Evolutionary conservation across 345 rosid genomes (phyloP).

Genomic region (Atalantia buxifolia): DNA sequence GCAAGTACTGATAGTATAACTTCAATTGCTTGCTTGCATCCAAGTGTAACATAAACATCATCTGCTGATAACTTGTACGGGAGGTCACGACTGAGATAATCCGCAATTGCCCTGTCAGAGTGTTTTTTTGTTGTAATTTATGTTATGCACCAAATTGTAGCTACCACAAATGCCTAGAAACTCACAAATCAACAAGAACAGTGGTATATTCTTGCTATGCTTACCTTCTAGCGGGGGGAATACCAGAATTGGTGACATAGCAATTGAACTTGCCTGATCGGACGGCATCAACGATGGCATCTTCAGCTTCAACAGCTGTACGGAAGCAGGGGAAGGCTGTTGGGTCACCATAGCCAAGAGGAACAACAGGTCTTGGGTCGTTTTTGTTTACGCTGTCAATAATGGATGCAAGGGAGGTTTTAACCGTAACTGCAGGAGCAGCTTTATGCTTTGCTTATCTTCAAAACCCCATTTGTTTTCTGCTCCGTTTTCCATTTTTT

Average conservation of each 20-base stretch:
- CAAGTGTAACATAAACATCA: conserved; percentile 48
- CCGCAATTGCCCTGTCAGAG: conserved; percentile 55
- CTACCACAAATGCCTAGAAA: background rate
- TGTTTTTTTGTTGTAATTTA: too few species aligned
- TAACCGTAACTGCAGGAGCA: conserved; percentile 15
- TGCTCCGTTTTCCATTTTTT: conserved; percentile 13
- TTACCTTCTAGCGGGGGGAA: conserved; percentile 63
- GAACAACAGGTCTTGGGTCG: conserved; percentile 33
- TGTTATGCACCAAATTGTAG: too few species aligned
- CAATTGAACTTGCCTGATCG: conserved; percentile 48
- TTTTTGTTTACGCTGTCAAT: conserved; percentile 36
- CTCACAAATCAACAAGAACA: background rate
- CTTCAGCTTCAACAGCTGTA: conserved; percentile 48
- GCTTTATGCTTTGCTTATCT: background rate
- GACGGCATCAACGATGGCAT: conserved; percentile 50
- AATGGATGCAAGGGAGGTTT: conserved; percentile 32
- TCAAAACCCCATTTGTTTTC: conserved; percentile 25
- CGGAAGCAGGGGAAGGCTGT: conserved; percentile 58
- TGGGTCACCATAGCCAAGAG: conserved; percentile 72
- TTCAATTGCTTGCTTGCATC: conserved; percentile 68
- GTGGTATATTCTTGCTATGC: background rate
- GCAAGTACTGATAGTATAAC: conserved; percentile 39
- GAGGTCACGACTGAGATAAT: conserved; percentile 50
- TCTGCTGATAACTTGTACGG: conserved; percentile 51
- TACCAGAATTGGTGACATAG: conserved; percentile 44